Percentiles rank a stretch among this genome's conserved stretches.
Evolutionary conservation across 345 rosid genomes (phyloP).

Genomic region (Brassica juncea): DNA sequence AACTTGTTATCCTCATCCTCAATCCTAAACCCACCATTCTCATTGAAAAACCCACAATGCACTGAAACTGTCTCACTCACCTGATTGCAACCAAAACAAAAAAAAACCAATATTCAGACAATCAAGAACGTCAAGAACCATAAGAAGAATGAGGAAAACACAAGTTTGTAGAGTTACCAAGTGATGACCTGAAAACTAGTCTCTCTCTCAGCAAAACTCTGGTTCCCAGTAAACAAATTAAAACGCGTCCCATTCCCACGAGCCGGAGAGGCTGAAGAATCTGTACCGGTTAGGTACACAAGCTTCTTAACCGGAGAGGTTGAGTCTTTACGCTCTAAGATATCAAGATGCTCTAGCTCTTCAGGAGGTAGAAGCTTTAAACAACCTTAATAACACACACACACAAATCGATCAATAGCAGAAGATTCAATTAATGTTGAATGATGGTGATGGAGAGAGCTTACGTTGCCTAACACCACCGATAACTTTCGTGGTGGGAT

Average conservation of each 20-base stretch:
- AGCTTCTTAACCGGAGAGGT: conserved; percentile 56
- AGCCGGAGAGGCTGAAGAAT: conserved; percentile 21
- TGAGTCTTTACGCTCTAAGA: conserved; percentile 49
- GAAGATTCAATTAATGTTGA: background rate
- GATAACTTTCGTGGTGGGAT: conserved; percentile 36
- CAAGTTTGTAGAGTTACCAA: conserved; percentile 23
- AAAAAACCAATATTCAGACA: background rate
- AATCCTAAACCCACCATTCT: conserved; percentile 73
- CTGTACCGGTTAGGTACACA: conserved; percentile 54
- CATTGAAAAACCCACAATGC: conserved; percentile 87
- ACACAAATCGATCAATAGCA: background rate
- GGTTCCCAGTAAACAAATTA: conserved; percentile 83
- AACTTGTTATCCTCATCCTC: conserved; percentile 66
- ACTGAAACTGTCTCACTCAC: conserved; percentile 59
- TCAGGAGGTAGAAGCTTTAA: conserved; percentile 75
- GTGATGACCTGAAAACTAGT: conserved; percentile 72
- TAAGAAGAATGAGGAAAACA: background rate
- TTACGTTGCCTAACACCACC: conserved; percentile 43
- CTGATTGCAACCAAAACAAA: conserved; percentile 58
- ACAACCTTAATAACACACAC: conserved; percentile 56
- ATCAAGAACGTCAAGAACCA: background rate
- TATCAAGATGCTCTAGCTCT: conserved; percentile 69
- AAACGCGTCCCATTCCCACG: conserved; percentile 54
- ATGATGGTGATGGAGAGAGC: background rate
- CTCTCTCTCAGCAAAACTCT: conserved; percentile 75